Evolutionary conservation across 176 grass and related monocot species (phyloP), one percentile per base, ranked within the genome.

Genomic region (Rhynchospora breviuscula): DNA sequence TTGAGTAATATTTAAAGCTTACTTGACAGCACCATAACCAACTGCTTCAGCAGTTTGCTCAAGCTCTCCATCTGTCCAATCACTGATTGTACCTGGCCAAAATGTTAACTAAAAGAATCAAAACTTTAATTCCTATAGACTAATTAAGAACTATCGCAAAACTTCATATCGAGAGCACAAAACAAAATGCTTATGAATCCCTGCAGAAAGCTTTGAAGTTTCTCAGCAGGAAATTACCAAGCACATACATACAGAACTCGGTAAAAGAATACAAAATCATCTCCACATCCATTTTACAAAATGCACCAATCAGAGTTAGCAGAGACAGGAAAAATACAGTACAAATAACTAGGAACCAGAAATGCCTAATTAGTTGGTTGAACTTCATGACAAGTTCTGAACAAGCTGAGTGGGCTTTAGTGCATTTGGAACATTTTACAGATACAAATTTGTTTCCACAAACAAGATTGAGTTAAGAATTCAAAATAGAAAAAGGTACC

Each of bases 21-120:
- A 93, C 93, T 95, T 98, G 79, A 95, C 83, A 87, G 96, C 96
- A 10, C 96, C 93, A 95, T 98, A 98, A 86, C 93, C 96, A 87
- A 98, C 86, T 21, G 96, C 96, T 78, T 93, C 93, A 18, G 92
- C 91, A 89, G 96, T 98, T 82, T 89, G 59, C 29, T 95, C 91
- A 84, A 98, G 86, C 69, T 95, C 91, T 75, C 91, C 92, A 43
- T 95, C 91, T n/a, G 91, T 98, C 94, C 94, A 97, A 15, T 97
- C 91, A 85, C 74, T 81, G 67, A 91, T 91, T 88, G 88, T 91
- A 76, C 91, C 91, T 93, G 59, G 70, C 61, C 10, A 86, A 33
- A 90, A 10, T 80, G 17, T 77, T 56, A 56, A 56, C 51, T 49
- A 77, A 2, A 12, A 52, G 52, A 53, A 11, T 29, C 56, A 8